phyloP scores from a whole-genome alignment of 2,329 filamentous ascomycete genomes.

The Monosporascus ibericus region DNA sequence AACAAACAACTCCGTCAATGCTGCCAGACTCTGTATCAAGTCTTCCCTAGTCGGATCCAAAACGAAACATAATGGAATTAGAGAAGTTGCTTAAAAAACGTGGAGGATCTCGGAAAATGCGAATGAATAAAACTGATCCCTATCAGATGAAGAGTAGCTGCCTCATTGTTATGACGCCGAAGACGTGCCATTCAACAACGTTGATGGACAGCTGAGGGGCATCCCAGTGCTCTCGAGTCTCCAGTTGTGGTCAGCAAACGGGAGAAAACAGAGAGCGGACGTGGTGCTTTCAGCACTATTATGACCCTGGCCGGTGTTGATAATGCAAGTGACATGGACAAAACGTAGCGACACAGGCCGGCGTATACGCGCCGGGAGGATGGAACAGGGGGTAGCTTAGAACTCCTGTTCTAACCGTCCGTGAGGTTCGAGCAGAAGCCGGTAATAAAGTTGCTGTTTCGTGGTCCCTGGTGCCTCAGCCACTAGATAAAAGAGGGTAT shows the following conservation, averaged over 20 bases:
- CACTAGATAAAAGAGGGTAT: background rate
- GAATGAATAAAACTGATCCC: too few species aligned
- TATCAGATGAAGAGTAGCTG: too few species aligned
- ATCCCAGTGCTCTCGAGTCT: too few species aligned
- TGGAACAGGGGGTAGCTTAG: background rate
- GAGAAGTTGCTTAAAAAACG: too few species aligned
- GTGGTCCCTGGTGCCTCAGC: background rate
- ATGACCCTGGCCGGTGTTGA: background rate
- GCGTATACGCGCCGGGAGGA: too few species aligned
- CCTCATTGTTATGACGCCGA: too few species aligned
- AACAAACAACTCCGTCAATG: conserved; percentile 22
- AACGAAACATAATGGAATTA: background rate
- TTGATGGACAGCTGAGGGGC: too few species aligned
- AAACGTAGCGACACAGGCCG: too few species aligned
- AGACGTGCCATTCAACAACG: too few species aligned
- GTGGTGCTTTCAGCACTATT: background rate
- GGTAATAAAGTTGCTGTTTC: background rate
- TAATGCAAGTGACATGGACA: background rate
- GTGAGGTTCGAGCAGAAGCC: background rate
- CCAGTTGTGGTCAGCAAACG: too few species aligned
- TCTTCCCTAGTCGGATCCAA: conserved; percentile 2
- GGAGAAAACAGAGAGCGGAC: conserved; percentile 2
- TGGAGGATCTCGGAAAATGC: too few species aligned
- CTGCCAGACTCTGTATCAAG: conserved; percentile 14
- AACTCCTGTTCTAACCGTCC: background rate